Evolutionary conservation across 2,329 filamentous ascomycete genomes (phyloP).

Genomic region (Neofusicoccum sp.): DNA sequence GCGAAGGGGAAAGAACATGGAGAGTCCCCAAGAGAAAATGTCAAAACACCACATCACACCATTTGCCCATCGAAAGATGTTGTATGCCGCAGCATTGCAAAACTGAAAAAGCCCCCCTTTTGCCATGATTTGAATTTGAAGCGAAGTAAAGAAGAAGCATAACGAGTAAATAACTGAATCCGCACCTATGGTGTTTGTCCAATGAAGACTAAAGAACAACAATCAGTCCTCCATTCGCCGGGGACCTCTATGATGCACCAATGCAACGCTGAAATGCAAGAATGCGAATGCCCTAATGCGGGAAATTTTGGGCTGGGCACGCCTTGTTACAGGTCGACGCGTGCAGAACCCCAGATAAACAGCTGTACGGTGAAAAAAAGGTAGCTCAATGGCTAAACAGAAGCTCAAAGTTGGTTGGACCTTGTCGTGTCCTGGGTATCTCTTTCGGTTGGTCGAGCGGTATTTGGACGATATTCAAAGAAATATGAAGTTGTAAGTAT

Average conservation of each 20-base stretch:
- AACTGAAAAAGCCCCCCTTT: not conserved
- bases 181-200: not conserved
- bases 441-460: slow-evolving; percentile 11
- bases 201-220: not conserved
- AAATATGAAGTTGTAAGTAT: slow-evolving; percentile 1
- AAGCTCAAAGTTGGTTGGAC: slow-evolving; percentile 6
- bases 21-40: not conserved
- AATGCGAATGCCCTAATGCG: slow-evolving; percentile 1
- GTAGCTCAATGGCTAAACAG: not conserved
- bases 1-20: not conserved
- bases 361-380: not conserved
- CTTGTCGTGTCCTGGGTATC: slow-evolving; percentile 13
- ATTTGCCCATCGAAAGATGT: not conserved
- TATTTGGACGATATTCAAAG: not conserved
- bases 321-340: slow-evolving; percentile 3
- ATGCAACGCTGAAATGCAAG: slow-evolving; percentile 18
- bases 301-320: slow-evolving; percentile 3
- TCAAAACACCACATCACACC: not conserved
- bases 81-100: not conserved
- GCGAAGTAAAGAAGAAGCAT: not conserved
- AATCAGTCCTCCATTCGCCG: not conserved
- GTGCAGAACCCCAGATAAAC: not conserved
- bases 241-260: slow-evolving; percentile 15
- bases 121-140: slow-evolving; percentile 5
- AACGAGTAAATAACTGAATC: not conserved